phyloP scores from a whole-genome alignment of 495 filamentous ascomycete species.

The Neurospora sp. region DNA sequence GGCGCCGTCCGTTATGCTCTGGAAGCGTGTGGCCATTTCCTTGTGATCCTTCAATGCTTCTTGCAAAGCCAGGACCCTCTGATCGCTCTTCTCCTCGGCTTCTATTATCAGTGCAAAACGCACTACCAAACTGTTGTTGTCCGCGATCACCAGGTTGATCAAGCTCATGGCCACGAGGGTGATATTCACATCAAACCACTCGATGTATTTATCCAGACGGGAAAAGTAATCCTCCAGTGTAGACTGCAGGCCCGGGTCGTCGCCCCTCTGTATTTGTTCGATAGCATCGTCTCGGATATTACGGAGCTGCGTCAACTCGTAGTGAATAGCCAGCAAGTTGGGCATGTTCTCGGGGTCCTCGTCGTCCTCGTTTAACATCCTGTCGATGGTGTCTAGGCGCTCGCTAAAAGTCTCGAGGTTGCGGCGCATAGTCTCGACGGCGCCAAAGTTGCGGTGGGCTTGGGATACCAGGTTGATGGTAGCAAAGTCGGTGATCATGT shows the following conservation, averaged over 20 bases:
- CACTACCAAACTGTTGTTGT: slow-evolving; percentile 82
- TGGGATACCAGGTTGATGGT: slow-evolving; percentile 90
- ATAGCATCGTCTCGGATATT: slow-evolving; percentile 94
- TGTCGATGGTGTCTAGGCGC: slow-evolving; percentile 61
- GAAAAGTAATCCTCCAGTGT: slow-evolving; percentile 84
- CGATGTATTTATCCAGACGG: slow-evolving; percentile 76
- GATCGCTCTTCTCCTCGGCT: slow-evolving; percentile 93
- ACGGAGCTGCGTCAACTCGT: slow-evolving; percentile 78
- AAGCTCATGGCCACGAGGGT: slow-evolving; percentile 80
- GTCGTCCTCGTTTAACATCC: slow-evolving; percentile 71
- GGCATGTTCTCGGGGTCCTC: slow-evolving; percentile 80
- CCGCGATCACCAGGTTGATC: slow-evolving; percentile 72
- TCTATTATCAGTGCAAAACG: slow-evolving; percentile 83
- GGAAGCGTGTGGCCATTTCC: slow-evolving; percentile 85
- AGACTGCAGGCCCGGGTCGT: slow-evolving; percentile 60
- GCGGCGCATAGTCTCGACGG: slow-evolving; percentile 81
- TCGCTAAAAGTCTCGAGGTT: slow-evolving; percentile 79
- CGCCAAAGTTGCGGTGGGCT: slow-evolving; percentile 88
- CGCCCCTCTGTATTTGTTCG: slow-evolving; percentile 74
- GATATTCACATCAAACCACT: slow-evolving; percentile 92
- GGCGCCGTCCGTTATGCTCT: slow-evolving; percentile 84
- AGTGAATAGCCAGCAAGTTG: slow-evolving; percentile 79
- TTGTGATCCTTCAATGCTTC: slow-evolving; percentile 92
- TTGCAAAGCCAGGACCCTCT: slow-evolving; percentile 78
- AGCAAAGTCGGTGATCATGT: slow-evolving; percentile 93